Conservation (phyloP, 805 yeast species). For the Candida alai region DNA sequence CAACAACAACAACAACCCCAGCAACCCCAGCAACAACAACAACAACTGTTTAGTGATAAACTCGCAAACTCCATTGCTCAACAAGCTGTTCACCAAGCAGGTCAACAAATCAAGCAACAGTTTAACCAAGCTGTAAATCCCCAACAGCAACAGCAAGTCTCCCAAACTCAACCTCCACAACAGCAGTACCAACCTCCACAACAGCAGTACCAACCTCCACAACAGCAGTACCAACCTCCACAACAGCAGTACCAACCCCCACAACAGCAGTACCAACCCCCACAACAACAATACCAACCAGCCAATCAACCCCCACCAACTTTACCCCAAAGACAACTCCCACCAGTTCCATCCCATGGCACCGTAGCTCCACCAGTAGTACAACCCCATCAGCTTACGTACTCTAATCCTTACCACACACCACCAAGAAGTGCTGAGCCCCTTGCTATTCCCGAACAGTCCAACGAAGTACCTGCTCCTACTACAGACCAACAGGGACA, state of each 20-base stretch:
- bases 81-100: constrained; percentile 8
- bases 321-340: constrained; percentile 7
- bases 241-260: constrained; percentile 1
- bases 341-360: constrained; percentile 3
- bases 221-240: constrained; percentile 7
- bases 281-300: constrained; percentile 5
- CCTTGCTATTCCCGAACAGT: constrained; percentile 4
- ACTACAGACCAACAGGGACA: not conserved
- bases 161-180: constrained; percentile 8
- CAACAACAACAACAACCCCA: constrained; percentile 7
- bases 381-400: constrained; percentile 3
- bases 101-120: constrained; percentile 3
- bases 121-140: not conserved
- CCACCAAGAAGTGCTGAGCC: constrained; percentile 6
- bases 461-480: constrained; percentile 6
- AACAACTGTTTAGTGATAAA: constrained; percentile 7
- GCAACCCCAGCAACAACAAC: constrained; percentile 9
- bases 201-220: constrained; percentile 8
- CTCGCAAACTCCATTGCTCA: constrained; percentile 3
- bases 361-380: constrained; percentile 4
- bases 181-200: constrained; percentile 9
- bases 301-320: constrained; percentile 3
- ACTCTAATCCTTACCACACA: constrained; percentile 6
- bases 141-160: constrained; percentile 8
- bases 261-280: constrained; percentile 6